These are phyloP conservation scores for Aphanocladium album DNA, from an alignment of 2,329 filamentous ascomycete species.

Conservation along the genomic window DNA sequence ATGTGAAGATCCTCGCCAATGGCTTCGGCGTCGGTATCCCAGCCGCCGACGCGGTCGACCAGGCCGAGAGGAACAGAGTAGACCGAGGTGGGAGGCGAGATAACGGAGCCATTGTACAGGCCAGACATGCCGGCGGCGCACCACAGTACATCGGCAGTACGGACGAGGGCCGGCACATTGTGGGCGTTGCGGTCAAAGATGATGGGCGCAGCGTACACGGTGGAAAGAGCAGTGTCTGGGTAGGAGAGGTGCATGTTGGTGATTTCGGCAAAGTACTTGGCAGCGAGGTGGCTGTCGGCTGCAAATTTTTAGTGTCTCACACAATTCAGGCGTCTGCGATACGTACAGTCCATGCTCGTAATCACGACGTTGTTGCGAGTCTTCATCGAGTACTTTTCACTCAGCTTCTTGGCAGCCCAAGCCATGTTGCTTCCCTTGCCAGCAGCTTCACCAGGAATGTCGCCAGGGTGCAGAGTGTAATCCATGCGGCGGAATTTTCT, in stretches of 20 bases:
- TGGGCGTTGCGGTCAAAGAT: slow-evolving; percentile 72
- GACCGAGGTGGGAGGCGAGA: slow-evolving; percentile 68
- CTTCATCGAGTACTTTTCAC: slow-evolving; percentile 51
- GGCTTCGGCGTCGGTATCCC: slow-evolving; percentile 65
- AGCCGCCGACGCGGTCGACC: slow-evolving; percentile 64
- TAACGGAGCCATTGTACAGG: slow-evolving; percentile 56
- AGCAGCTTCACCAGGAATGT: slow-evolving; percentile 62
- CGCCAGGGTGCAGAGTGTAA: slow-evolving; percentile 61
- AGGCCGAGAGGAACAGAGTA: slow-evolving; percentile 65
- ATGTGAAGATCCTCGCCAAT: slow-evolving; percentile 75
- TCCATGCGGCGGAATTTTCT: slow-evolving; percentile 63
- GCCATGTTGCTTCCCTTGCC: slow-evolving; percentile 72
- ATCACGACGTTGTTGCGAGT: slow-evolving; percentile 58
- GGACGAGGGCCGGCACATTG: slow-evolving; percentile 60
- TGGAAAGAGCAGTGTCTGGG: slow-evolving; percentile 55
- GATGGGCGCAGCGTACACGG: slow-evolving; percentile 64
- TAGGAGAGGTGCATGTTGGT: slow-evolving; percentile 57
- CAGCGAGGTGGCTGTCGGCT: slow-evolving; percentile 67
- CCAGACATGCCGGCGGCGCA: slow-evolving; percentile 65
- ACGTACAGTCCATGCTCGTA: slow-evolving; percentile 67
- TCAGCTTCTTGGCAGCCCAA: slow-evolving; percentile 64
- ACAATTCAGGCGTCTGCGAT: not conserved
- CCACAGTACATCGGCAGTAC: slow-evolving; percentile 69
- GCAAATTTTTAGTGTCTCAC: slow-evolving; percentile 15
- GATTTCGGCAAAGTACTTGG: slow-evolving; percentile 62